Evolutionary conservation across 768 basidiomycete genomes (phyloP).

Genomic region (Pleurotus citrinopileatus): DNA sequence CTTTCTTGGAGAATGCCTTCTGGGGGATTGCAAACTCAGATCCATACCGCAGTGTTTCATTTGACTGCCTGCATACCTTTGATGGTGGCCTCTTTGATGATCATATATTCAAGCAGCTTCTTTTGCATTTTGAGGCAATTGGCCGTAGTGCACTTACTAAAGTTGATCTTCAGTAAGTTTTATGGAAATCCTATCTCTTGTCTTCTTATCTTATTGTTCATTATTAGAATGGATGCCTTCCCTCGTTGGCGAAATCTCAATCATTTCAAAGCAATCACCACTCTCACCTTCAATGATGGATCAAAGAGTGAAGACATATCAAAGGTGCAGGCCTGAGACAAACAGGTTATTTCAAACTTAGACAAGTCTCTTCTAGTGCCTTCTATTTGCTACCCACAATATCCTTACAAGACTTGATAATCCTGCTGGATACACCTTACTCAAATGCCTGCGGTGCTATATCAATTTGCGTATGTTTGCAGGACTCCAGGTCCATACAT

Average conservation of each 20-base stretch:
- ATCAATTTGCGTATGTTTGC: slow-evolving; percentile 26
- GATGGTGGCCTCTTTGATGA: slow-evolving; percentile 28
- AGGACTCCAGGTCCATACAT: slow-evolving; percentile 28
- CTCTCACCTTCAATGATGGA: slow-evolving; percentile 29
- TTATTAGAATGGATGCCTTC: slow-evolving; percentile 23
- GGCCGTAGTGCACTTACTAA: slow-evolving; percentile 15
- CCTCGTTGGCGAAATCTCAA: slow-evolving; percentile 32
- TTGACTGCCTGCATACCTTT: slow-evolving; percentile 36
- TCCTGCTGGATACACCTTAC: slow-evolving; percentile 20
- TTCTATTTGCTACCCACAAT: slow-evolving; percentile 25
- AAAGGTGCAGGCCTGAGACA: slow-evolving; percentile 22
- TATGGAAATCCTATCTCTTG: slow-evolving; percentile 1
- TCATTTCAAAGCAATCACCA: slow-evolving; percentile 24
- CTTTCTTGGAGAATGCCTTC: slow-evolving; percentile 34
- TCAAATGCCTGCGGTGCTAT: slow-evolving; percentile 27
- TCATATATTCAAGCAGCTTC: slow-evolving; percentile 27
- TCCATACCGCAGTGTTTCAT: slow-evolving; percentile 29
- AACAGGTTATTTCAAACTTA: background rate
- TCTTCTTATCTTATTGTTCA: background rate
- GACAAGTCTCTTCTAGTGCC: slow-evolving; percentile 17
- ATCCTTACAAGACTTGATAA: slow-evolving; percentile 13
- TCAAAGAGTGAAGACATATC: slow-evolving; percentile 32
- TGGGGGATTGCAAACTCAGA: slow-evolving; percentile 33
- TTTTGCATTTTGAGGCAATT: slow-evolving; percentile 16
- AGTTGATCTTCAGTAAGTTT: slow-evolving; percentile 23